Base-by-base conservation (phyloP, 192 early-diverging fungal species). In the Podila verticillata region DNA sequence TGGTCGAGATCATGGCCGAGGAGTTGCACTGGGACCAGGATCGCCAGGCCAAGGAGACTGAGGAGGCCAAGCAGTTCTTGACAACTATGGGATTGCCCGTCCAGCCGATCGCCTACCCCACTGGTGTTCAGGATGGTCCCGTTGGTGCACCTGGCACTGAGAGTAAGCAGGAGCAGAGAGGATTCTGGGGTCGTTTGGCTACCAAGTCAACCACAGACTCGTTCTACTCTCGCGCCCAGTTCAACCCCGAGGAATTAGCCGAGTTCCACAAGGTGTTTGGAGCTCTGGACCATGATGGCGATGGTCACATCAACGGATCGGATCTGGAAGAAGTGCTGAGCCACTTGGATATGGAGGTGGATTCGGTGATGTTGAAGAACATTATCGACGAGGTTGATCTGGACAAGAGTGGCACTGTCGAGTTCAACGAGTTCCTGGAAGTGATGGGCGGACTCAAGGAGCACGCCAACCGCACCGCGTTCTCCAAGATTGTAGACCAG, bases 1-100 rank as follows among this genome's bases (percentile, higher is more conserved):
- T 99, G 12, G 89, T 97, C 48, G 94, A 95, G 64, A 96, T 99
- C 65, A 97, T 99, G 97, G 84, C 91, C 0, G 84, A 88, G 39
- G 97, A 99, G 81, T 91, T 99, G 24, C 72, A 83, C 34, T 99
- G 97, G 97, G 67, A 83, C 66, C 61, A 83, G 2, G 84, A 83
- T 30, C 89, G 93, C 57, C 89, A 93, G 83, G 61, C 69, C n/a
- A 35, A 88, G 68, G 96, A 99, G 81, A 81, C 81, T 73, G 85
- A 88, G 59, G 84, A 92, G 36, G 92, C 92, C 3, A 85, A 91
- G 73, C 83, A 86, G 65, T 99, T 94, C 84, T 86, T 99, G 75
- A 87, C 81, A 4, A 93, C 93, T 26, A 99, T 99, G 97, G 97
- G 97, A n/a, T 88, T 99, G 63, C 90, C 90, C 0, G 69, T 66